Percentiles rank a stretch among this genome's conserved stretches.
Evolutionary conservation across 768 basidiomycete species (phyloP).

Genomic region (Hygrophorus pudorinus): DNA sequence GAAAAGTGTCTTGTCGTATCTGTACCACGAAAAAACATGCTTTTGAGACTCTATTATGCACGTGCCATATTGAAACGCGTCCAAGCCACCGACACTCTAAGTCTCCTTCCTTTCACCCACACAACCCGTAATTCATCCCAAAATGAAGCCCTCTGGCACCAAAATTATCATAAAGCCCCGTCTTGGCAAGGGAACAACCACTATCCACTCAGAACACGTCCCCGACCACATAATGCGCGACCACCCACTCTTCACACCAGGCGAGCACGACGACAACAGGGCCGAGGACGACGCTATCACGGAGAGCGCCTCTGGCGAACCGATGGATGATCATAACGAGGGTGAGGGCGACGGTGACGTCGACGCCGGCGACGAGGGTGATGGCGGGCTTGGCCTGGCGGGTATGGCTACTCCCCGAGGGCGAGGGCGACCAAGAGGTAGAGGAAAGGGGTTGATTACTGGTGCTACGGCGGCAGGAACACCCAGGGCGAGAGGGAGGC

Average conservation of each 20-base stretch:
- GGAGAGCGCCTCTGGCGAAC: slow-evolving; percentile 21
- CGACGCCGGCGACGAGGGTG: slow-evolving; percentile 24
- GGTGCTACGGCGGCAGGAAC: slow-evolving; percentile 19
- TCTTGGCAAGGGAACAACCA: neutral
- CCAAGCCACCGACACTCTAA: too few species aligned
- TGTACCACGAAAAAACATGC: neutral
- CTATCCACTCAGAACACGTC: too few species aligned
- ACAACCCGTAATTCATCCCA: too few species aligned
- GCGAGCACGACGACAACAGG: slow-evolving; percentile 23
- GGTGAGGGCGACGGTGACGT: slow-evolving; percentile 22
- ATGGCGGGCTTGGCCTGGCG: slow-evolving; percentile 13
- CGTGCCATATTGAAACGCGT: too few species aligned
- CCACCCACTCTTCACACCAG: slow-evolving; percentile 11
- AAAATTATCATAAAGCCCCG: slow-evolving; percentile 46
- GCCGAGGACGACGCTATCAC: slow-evolving; percentile 20
- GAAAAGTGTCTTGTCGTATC: too few species aligned
- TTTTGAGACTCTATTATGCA: too few species aligned
- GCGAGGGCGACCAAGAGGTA: slow-evolving; percentile 29
- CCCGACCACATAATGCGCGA: neutral
- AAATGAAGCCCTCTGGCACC: slow-evolving; percentile 18
- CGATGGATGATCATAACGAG: slow-evolving; percentile 26
- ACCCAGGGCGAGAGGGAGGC: slow-evolving; percentile 28
- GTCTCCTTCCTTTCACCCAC: too few species aligned
- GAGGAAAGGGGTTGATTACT: slow-evolving; percentile 24
- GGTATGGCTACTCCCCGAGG: slow-evolving; percentile 21